Evolutionary conservation across 345 rosid genomes (phyloP), one percentile per base, ranked within the genome.

Genomic region (Euclidium syriacum): DNA sequence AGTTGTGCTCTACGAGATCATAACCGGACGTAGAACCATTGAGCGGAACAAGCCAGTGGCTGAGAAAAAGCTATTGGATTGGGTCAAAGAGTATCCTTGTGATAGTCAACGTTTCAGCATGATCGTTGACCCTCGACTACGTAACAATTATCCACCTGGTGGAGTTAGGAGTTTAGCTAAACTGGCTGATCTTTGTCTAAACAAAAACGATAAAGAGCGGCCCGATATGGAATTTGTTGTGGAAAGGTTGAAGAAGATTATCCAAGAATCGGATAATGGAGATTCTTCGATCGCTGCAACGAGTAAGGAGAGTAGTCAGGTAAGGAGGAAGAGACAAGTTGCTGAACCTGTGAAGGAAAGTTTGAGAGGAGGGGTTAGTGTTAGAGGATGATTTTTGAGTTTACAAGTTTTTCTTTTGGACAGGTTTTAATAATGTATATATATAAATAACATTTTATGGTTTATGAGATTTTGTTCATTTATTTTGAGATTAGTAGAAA

Each of bases 1-100:
- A 6, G 96, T 91, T 15, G 96, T 86, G 2, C 65, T 82, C 7
- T 91, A 86, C 16, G 98, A 91, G 82, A 77, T 83, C 66, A 81
- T 91, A 12, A 75, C 94, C 0, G 98, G 98, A 9, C 83, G 98
- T 56, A 48, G 96, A 42, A 79, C 88, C 7, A 42, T 85, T 34
- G 96, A 92, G 66, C 65, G 87, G 58, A 84, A 78, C 79, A 83
- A 71, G 23, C 96, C 95, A 11, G 75, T 57, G 16, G 53, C 72
- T 26, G 95, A 91, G 67, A 80, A 81, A 79, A 78, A 57, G 30
- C 79, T 91, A 34, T 64, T 86, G 48, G 84, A 87, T 38, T 92
- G 97, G 96, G 87, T 92, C 34, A 83, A 70, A 67, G 87, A 74
- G 41, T 82, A 72, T 68, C 91, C 94, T n/a, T 65, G 68, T 4